Evolutionary conservation across 2,329 filamentous ascomycete genomes (phyloP).

Genomic region (Setomelanomma holmii): DNA sequence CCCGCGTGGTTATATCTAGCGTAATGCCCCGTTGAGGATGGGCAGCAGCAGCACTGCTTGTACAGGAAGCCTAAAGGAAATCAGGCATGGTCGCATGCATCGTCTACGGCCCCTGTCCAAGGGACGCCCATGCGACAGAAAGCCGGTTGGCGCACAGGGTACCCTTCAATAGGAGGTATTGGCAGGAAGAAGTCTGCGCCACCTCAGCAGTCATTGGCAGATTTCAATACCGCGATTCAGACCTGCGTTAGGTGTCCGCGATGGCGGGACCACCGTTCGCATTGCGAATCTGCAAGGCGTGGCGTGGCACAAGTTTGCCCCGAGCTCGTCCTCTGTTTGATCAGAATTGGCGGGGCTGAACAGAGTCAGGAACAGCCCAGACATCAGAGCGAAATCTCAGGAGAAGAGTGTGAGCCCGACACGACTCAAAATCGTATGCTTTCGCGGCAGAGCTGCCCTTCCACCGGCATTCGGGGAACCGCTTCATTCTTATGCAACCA

Average conservation of each 20-base stretch:
- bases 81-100: constrained; percentile 26
- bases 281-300: constrained; percentile 18
- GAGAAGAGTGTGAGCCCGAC: background rate
- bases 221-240: constrained; percentile 24
- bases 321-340: constrained; percentile 9
- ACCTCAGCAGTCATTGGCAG: constrained; percentile 19
- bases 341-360: constrained; percentile 5
- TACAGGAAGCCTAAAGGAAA: constrained; percentile 23
- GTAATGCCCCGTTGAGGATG: constrained; percentile 4
- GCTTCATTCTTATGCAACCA: constrained; percentile 15
- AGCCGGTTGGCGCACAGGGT: constrained; percentile 17
- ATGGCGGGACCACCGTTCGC: constrained; percentile 28
- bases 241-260: constrained; percentile 12
- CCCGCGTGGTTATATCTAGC: constrained; percentile 22
- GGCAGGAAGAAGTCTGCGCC: constrained; percentile 17
- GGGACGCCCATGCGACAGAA: constrained; percentile 24
- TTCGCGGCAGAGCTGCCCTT: constrained; percentile 10
- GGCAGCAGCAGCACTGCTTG: constrained; percentile 23
- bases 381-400: background rate
- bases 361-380: constrained; percentile 13
- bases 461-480: constrained; percentile 5
- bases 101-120: constrained; percentile 27
- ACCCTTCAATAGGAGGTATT: constrained; percentile 30
- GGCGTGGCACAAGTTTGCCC: constrained; percentile 11
- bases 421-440: background rate